These are phyloP conservation scores for Spathaspora sp. DNA, from an alignment of 805 yeast genomes.

Conservation along the genomic window DNA sequence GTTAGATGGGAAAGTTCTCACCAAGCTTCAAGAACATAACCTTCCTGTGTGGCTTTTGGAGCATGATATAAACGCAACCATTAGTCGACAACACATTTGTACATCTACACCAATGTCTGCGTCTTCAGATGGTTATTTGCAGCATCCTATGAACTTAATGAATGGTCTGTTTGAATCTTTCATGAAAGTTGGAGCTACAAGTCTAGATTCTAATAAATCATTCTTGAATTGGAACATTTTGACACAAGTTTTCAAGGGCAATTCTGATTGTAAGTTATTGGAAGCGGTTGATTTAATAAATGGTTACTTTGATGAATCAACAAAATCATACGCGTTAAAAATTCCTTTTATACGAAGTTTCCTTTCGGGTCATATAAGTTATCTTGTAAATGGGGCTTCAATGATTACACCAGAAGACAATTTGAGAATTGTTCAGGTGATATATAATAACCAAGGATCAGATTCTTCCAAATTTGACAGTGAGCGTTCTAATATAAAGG, in stretches of 20 bases:
- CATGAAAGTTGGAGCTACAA: conserved; percentile 17
- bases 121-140: conserved; percentile 1
- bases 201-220: not conserved
- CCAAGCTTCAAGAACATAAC: conserved; percentile 7
- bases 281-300: conserved; percentile 23
- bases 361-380: conserved; percentile 37
- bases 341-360: conserved; percentile 36
- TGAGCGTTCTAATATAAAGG: conserved; percentile 12
- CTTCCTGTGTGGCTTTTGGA: conserved; percentile 18
- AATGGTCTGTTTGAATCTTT: conserved; percentile 23
- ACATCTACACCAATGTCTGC: conserved; percentile 17
- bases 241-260: conserved; percentile 9
- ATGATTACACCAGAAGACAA: conserved; percentile 9
- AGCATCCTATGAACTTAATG: conserved; percentile 12
- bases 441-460: conserved; percentile 20
- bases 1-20: not conserved
- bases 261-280: conserved; percentile 4
- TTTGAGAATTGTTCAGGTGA: conserved; percentile 27
- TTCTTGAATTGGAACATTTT: conserved; percentile 27
- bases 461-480: conserved; percentile 6
- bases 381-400: conserved; percentile 26
- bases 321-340: conserved; percentile 19
- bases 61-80: conserved; percentile 14
- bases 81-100: not conserved
- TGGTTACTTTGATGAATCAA: conserved; percentile 21